Base-by-base conservation (phyloP, 1,139 yeast genomes). In the Blastobotrys buckinghamii region DNA sequence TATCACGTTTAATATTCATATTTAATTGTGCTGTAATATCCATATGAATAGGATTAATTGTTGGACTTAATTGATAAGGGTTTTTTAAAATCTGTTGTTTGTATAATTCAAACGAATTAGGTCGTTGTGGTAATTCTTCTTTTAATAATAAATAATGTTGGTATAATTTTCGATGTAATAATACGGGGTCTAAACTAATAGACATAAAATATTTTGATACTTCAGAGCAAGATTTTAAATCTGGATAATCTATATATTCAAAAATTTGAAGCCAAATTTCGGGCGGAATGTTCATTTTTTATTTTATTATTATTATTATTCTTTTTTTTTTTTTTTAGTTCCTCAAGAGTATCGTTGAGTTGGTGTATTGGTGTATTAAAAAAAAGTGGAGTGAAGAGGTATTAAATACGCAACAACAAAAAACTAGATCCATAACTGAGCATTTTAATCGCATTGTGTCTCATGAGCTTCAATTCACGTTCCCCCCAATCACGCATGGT, bases 71-170 rank as follows among this genome's bases (percentile, higher is more conserved):
- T n/a, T 57, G 57, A 13, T 42, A 42, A 12, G 61, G 52, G 6
- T 60, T 52, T 35, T 53, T 51, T n/a, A 64, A 52, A 30, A 64
- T 57, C 42, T 59, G 58, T 26, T 61, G 53, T 19, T 57, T 54
- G 27, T 51, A 56, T 15, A 63, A 55, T 15, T 36, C 38, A 5
- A 38, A 9, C 2, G 20, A n/a, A 9, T 38, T 24, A 7, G 48
- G 48, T 9, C 48, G 43, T 10, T 12, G 12, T 12, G 24, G 24
- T 17, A 15, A 32, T 39, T 15, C 17, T 29, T 37, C 15, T 26
- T 56, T 55, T 27, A 59, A 56, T 57, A 59, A 54, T 22, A 52
- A 3, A 29, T 29, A 13, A 13, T 29, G 32, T 29, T 29, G 32
- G 3, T 6, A 6, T 13, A 29, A 13, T 29, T 29, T 29, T 29